Conservation (phyloP, 2,329 filamentous ascomycete species). For the Xylaria sp. region DNA sequence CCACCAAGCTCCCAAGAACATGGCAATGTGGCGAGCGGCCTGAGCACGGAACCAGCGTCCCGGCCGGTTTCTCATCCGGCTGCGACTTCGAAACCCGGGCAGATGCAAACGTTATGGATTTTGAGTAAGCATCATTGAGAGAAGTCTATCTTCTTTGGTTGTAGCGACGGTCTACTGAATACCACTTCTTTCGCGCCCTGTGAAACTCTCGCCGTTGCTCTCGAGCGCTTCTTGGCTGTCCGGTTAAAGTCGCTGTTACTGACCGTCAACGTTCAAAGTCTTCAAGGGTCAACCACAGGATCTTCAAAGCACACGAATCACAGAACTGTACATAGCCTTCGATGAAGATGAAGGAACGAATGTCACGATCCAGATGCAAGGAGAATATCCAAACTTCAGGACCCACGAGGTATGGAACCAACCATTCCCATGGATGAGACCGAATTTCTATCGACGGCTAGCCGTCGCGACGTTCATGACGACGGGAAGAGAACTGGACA, state of each 20-base stretch:
- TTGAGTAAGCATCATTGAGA: constrained; percentile 36
- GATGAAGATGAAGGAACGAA: constrained; percentile 47
- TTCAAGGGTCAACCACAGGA: constrained; percentile 48
- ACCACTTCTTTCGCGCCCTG: neutral
- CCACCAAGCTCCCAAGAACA: constrained; percentile 32
- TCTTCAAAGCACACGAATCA: constrained; percentile 46
- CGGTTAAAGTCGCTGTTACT: constrained; percentile 16
- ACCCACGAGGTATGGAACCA: constrained; percentile 46
- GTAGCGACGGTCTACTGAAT: constrained; percentile 7
- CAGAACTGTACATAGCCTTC: constrained; percentile 47
- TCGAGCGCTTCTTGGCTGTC: neutral
- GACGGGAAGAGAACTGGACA: constrained; percentile 39
- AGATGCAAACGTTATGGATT: constrained; percentile 48
- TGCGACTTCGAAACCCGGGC: constrained; percentile 34
- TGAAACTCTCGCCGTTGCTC: neutral
- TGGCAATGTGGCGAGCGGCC: constrained; percentile 36
- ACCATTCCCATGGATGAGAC: constrained; percentile 43
- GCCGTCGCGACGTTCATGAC: constrained; percentile 45
- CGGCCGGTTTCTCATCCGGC: constrained; percentile 36
- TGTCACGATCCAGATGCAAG: constrained; percentile 48
- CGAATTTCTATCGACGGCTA: constrained; percentile 46
- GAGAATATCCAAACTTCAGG: constrained; percentile 44
- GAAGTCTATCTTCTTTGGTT: neutral
- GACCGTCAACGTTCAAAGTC: constrained; percentile 34
- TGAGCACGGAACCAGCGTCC: constrained; percentile 28